Evolutionary conservation across 331 rosid genomes (phyloP), one percentile per base, ranked within the genome.

Genomic region (Ulmus americana): DNA sequence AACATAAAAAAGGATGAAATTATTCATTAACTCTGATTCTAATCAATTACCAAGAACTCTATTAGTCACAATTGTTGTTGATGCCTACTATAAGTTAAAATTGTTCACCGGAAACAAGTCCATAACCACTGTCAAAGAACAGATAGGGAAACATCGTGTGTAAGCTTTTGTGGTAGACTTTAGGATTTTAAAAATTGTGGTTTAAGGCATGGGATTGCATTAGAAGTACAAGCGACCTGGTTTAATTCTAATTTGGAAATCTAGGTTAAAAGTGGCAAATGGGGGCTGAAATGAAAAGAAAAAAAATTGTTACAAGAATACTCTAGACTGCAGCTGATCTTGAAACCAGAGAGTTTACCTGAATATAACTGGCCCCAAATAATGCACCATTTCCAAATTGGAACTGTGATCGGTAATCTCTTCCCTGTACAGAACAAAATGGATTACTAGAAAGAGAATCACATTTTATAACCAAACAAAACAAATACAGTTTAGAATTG

Each of bases 361-460:
- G 97, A 81, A 94, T 85, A 74, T 94, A 94, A 86, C 82, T 94
- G 65, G 95, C 99, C 59, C 97, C 97, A 51, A 94, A 85, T 63
- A 90, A 81, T 72, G 96, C 90, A 63, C 99, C 96, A 78, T 85
- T 94, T 10, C 99, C 99, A 28, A 94, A 46, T 71, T 94, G 99
- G 81, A 94, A 83, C 69, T 87, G 97, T 41, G 95, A 38, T 81
- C 95, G 82, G 70, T 62, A 94, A 80, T 94, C 99, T 70, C 53
- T 79, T 7, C 97, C 99, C 99, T 94, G 88, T 41, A 73, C 40
- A 70, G 78, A 45, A 55, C 45, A 46, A 65, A 5, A 13, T n/a
- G 16, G 14, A 51, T 40, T 57, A 67, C 45, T 46, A 12, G 62
- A 54, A 54, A 68, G 61, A 52, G 53, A 42, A 71, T 50, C 65